Evolutionary conservation across 179 eudicot genomes (phyloP).

Genomic region (Kewa caespitosa): DNA sequence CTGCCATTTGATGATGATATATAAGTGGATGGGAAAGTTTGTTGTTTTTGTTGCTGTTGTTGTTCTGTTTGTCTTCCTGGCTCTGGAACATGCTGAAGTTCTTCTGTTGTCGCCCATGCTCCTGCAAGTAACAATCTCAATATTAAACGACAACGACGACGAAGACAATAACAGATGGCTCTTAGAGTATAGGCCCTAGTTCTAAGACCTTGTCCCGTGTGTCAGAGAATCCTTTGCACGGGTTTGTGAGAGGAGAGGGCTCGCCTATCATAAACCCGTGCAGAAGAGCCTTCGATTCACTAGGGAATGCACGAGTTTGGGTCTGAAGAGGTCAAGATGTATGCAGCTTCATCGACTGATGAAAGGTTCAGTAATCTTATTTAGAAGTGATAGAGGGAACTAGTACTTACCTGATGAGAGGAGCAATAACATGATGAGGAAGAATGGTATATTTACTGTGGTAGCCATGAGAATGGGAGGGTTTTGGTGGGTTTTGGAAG

Average conservation of each 20-base stretch:
- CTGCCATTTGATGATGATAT: constrained; percentile 29
- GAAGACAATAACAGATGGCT: no score
- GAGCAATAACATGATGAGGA: constrained; percentile 33
- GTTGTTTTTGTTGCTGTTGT: no score
- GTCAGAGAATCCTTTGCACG: no score
- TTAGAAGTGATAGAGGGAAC: not conserved
- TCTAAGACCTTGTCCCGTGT: no score
- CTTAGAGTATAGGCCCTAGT: no score
- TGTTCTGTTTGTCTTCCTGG: constrained; percentile 15
- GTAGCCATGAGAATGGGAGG: constrained; percentile 40
- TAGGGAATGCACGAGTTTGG: not conserved
- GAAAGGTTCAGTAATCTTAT: not conserved
- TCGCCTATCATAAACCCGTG: not conserved
- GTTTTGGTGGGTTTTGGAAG: constrained; percentile 31
- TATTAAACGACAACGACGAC: not conserved
- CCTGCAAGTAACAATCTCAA: constrained; percentile 25
- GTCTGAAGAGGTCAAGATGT: constrained; percentile 10
- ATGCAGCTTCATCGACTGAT: constrained; percentile 5
- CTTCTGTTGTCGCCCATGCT: constrained; percentile 6
- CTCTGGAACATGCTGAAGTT: constrained; percentile 10
- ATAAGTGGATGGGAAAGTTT: not conserved
- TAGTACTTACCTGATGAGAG: constrained; percentile 46
- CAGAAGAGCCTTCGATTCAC: no score
- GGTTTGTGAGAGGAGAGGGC: no score
- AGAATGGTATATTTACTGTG: constrained; percentile 22